Conservation (phyloP, 768 basidiomycete genomes). For the Termitomyces sp. region DNA sequence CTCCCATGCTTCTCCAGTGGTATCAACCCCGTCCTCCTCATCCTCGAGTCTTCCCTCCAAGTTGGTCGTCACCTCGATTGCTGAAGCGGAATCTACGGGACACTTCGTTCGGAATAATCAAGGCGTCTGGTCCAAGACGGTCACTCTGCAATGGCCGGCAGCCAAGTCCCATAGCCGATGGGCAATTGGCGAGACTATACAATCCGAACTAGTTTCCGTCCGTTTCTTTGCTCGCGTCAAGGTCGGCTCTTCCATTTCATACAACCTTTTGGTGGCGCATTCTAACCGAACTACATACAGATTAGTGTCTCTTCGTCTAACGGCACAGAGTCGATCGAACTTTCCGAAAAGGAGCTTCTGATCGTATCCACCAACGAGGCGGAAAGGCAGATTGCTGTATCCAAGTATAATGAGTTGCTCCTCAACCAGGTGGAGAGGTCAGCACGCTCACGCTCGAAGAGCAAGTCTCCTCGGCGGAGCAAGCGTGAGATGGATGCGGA, state of each 20-base stretch:
- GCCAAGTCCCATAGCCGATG: slow-evolving; percentile 67
- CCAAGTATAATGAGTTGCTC: slow-evolving; percentile 50
- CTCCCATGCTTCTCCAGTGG: slow-evolving; percentile 13
- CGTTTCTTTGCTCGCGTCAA: slow-evolving; percentile 71
- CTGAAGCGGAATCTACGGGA: slow-evolving; percentile 56
- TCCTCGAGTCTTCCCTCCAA: slow-evolving; percentile 29
- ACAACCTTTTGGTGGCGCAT: slow-evolving; percentile 7
- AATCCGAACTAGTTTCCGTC: slow-evolving; percentile 58
- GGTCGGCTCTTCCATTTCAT: slow-evolving; percentile 32
- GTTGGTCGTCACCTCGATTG: slow-evolving; percentile 47
- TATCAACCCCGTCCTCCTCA: slow-evolving; percentile 13
- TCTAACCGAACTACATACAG: slow-evolving; percentile 24
- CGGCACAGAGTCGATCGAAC: slow-evolving; percentile 65
- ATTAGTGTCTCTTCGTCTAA: slow-evolving; percentile 49
- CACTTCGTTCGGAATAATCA: slow-evolving; percentile 50
- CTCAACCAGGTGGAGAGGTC: slow-evolving; percentile 21
- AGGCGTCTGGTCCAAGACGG: slow-evolving; percentile 60
- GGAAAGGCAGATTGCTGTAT: slow-evolving; percentile 61
- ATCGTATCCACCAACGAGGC: slow-evolving; percentile 68
- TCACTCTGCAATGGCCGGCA: slow-evolving; percentile 72
- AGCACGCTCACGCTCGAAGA: slow-evolving; percentile 47
- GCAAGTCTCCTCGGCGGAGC: slow-evolving; percentile 51
- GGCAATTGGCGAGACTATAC: slow-evolving; percentile 77
- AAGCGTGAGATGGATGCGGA: slow-evolving; percentile 30
- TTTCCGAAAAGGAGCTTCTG: slow-evolving; percentile 62